Percentiles rank a stretch among this genome's conserved stretches.
These are phyloP conservation scores for Herpetomonas samuelpessoai DNA, from an alignment of 208 protist genomes.

Conservation along the genomic window DNA sequence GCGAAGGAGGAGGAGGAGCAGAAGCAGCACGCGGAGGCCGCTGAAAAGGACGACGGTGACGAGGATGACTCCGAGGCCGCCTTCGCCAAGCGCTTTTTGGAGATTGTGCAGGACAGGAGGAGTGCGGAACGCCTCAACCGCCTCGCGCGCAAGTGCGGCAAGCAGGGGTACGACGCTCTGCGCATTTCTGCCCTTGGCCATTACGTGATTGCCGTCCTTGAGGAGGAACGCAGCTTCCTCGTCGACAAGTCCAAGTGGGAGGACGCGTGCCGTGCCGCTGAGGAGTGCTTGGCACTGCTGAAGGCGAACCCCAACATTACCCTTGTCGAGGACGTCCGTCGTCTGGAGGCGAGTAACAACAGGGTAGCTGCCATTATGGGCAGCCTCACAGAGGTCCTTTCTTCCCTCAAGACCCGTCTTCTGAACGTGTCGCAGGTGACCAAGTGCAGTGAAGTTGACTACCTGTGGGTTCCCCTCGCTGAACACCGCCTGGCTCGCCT, in stretches of 20 bases:
- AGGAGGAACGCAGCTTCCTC: conserved; percentile 9
- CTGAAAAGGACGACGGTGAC: conserved; percentile 31
- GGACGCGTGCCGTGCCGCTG: background rate
- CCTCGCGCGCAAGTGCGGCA: conserved; percentile 19
- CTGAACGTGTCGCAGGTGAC: conserved; percentile 56
- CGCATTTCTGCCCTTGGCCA: conserved; percentile 32
- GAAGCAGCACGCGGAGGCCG: conserved; percentile 22
- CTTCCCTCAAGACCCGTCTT: conserved; percentile 46
- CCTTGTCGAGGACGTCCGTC: conserved; percentile 38
- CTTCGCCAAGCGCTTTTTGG: conserved; percentile 16
- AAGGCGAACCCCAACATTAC: conserved; percentile 34
- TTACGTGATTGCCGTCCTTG: conserved; percentile 20
- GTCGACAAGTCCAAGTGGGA: conserved; percentile 5
- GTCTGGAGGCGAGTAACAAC: conserved; percentile 16
- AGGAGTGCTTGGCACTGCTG: conserved; percentile 26
- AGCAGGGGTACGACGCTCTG: conserved; percentile 17
- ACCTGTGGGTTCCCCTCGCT: conserved; percentile 52
- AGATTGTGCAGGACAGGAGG: conserved; percentile 14
- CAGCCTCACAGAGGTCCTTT: conserved; percentile 46
- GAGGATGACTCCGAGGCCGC: conserved; percentile 19
- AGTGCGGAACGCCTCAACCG: conserved; percentile 15
- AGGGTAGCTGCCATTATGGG: conserved; percentile 43
- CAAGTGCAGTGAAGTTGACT: conserved; percentile 26
- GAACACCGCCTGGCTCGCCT: conserved; percentile 74
- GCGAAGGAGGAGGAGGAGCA: conserved; percentile 37